Base-by-base conservation (phyloP, 2,329 filamentous ascomycete species). In the Exophiala alcalophila region DNA sequence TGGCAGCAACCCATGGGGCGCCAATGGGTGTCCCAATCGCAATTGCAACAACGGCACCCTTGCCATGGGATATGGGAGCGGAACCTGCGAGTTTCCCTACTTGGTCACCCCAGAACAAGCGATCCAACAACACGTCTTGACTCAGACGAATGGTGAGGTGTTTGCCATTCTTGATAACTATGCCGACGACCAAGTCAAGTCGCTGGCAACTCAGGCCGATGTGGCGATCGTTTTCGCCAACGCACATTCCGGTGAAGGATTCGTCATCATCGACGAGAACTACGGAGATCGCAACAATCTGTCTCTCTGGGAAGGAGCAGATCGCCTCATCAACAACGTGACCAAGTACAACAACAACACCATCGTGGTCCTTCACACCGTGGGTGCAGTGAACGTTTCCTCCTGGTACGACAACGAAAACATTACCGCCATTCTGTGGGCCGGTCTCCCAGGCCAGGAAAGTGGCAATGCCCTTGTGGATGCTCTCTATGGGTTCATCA, bases 271-370 rank as follows among this genome's bases (percentile, higher is more conserved):
- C 1, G 91, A 90, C 50, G 84, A 80, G 40, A 96, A 96, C 62
- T 71, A 75, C 46, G 92, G 92, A 44, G 91, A 97, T 64, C 83
- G 92, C 39, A 89, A 90, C 59, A 96, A 98, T 67, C 73, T 98
- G 25, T 95, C 89, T 0, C 72, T 95, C 0, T 97, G 91, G 91
- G 74, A 83, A 47, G 76, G 81, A 45, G 90, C 87, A 27, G 88
- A 97, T 39, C 73, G 76, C 1, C 68, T 97, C 41, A 85, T 97
- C 66, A 77, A 84, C 65, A 88, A 84, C 33, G 86, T 95, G 8
- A 81, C 87, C 1, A 73, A 80, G 5, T 61, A 80, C 49, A 90
- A 84, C 72, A 81, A 83, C 69, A 95, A 96, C 74, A 95, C 89
- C 9, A 84, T 97, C 47, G 86, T 97, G 11, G 80, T 96, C 44